These are phyloP conservation scores for Taphrina deformans DNA, from an alignment of 1,139 yeast genomes.

Conservation along the genomic window DNA sequence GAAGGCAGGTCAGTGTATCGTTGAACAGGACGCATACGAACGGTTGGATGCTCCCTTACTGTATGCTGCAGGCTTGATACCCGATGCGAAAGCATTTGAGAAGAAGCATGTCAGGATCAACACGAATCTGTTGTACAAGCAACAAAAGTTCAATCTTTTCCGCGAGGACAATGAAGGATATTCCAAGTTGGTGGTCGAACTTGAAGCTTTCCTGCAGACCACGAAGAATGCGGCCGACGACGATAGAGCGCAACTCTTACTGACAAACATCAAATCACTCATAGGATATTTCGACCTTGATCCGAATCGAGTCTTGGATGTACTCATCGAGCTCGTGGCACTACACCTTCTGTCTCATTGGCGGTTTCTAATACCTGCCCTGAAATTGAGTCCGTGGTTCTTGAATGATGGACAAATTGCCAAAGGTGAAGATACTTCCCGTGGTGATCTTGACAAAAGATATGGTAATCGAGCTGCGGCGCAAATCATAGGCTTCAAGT, in stretches of 20 bases:
- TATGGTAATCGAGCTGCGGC: slow-evolving; percentile 68
- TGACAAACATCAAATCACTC: slow-evolving; percentile 56
- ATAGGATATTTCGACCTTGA: slow-evolving; percentile 81
- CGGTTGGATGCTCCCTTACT: slow-evolving; percentile 24
- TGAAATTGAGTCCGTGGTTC: slow-evolving; percentile 26
- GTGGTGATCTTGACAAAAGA: slow-evolving; percentile 11
- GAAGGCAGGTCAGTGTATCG: slow-evolving; percentile 6
- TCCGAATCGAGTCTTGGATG: slow-evolving; percentile 67
- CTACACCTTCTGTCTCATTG: slow-evolving; percentile 4
- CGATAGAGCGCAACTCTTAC: slow-evolving; percentile 53
- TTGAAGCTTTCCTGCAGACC: slow-evolving; percentile 44
- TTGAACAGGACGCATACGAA: slow-evolving; percentile 17
- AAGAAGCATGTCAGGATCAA: slow-evolving; percentile 51
- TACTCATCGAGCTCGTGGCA: slow-evolving; percentile 54
- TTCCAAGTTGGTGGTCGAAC: slow-evolving; percentile 60
- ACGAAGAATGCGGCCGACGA: slow-evolving; percentile 33
- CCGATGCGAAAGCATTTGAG: slow-evolving; percentile 41
- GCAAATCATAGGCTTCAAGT: slow-evolving; percentile 59
- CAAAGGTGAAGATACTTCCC: neutral
- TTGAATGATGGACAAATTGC: neutral
- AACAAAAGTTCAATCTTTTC: slow-evolving; percentile 69
- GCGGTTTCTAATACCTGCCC: slow-evolving; percentile 6
- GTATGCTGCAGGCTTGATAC: slow-evolving; percentile 7
- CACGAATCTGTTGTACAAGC: slow-evolving; percentile 58
- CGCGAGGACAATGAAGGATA: slow-evolving; percentile 83